Evolutionary conservation across 345 rosid genomes (phyloP), one percentile per base, ranked within the genome.

Genomic region (Iberis pinnata): DNA sequence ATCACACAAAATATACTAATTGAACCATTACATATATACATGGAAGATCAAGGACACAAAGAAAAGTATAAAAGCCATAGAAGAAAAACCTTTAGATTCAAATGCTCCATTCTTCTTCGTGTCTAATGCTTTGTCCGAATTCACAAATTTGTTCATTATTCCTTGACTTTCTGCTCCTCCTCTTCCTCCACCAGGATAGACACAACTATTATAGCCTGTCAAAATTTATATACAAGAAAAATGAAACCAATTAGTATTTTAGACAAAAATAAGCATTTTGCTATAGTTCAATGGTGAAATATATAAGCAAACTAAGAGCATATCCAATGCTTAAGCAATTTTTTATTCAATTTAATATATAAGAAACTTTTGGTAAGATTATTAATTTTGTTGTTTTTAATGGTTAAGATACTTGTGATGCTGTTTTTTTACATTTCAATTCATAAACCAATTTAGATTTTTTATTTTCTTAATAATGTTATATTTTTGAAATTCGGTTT

Each of bases 121-220:
- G 2, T 29, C 53, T 46, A 50, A 59, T 39, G 24, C 10, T 67
- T 60, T 54, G 39, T 60, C 41, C 60, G 71, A 67, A 31, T 6
- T 53, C 38, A 67, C 71, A 45, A 58, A 67, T 48, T 43, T 67
- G 66, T 67, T 67, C 67, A 54, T 41, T 22, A 53, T 57, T 44
- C 60, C 65, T 59, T 58, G 20, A 29, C 62, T 43, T 53, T 55
- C 71, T 45, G 17, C 45, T 48, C 40, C 57, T 49, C 32, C 36
- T 53, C 60, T 67, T 45, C 81, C 72, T 49, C 80, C 84, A 49
- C 89, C 77, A 3, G 83, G 79, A 62, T 82, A 82, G 4, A 60
- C 51, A 52, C 95, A 86, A 25, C 45, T 78, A 52, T 53, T 72
- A 39, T 82, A 86, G 64, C 89, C 95, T 86, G 42, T 4, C 33